Conservation (phyloP, 176 grass and related monocot species). For the Aegilops bicornis region DNA sequence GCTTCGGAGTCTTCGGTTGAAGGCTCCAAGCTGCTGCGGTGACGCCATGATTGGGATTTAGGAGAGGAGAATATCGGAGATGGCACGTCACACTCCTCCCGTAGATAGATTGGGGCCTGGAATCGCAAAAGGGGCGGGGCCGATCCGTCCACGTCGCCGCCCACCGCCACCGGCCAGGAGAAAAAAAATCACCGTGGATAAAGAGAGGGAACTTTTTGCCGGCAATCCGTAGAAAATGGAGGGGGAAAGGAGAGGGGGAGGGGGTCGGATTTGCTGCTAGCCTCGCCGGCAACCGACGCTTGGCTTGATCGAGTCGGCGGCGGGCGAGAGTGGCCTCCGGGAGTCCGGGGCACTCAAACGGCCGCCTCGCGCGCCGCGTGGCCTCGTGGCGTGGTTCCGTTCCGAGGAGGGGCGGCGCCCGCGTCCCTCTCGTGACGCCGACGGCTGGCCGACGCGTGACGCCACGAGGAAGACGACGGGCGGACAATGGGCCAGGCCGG, state of each 20-base stretch:
- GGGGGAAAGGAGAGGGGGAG: no score
- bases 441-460: not conserved
- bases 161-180: constrained; percentile 26
- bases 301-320: constrained; percentile 31
- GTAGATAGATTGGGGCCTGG: not conserved
- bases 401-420: not conserved
- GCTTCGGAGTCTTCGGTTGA: not conserved
- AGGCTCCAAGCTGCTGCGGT: not conserved
- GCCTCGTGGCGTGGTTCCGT: not conserved
- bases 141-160: constrained; percentile 7
- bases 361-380: not conserved
- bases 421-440: not conserved
- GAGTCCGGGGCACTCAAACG: not conserved
- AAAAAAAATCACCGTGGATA: not conserved
- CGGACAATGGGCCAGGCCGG: not conserved
- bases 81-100: constrained; percentile 1
- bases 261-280: constrained; percentile 19
- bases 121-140: not conserved
- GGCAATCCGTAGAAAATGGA: not conserved
- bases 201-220: not conserved
- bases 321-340: not conserved
- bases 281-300: constrained; percentile 36
- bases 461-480: not conserved
- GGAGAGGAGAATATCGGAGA: not conserved
- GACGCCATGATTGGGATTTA: not conserved